Evolutionary conservation across 805 yeast genomes (phyloP).

Genomic region (Cephaloascus albidus): DNA sequence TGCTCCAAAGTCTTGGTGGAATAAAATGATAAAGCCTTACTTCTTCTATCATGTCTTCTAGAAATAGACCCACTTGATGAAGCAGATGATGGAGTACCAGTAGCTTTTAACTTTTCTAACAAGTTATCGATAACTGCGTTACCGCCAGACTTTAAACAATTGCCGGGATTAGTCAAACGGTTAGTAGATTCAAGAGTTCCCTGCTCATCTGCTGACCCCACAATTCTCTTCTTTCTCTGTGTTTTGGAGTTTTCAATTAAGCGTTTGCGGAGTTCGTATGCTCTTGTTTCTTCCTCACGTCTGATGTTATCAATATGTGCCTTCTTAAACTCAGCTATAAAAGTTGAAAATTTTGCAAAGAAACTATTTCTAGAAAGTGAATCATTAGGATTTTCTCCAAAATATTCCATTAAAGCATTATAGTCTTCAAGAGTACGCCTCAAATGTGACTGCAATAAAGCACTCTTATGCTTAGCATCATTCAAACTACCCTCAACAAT

Average conservation of each 20-base stretch:
- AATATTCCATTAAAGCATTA: conserved; percentile 63
- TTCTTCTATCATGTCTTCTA: conserved; percentile 13
- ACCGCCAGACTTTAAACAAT: conserved; percentile 1
- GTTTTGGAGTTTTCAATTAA: conserved; percentile 16
- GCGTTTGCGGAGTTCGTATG: conserved; percentile 25
- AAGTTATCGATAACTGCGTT: conserved; percentile 21
- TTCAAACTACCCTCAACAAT: conserved; percentile 61
- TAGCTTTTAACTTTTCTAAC: conserved; percentile 20
- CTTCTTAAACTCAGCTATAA: conserved; percentile 68
- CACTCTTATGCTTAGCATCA: conserved; percentile 64
- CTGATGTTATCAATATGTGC: conserved; percentile 73
- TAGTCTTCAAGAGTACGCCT: conserved; percentile 56
- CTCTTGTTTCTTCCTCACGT: conserved; percentile 69
- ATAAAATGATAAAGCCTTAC: conserved; percentile 24
- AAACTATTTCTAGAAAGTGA: conserved; percentile 56
- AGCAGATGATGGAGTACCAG: conserved; percentile 11
- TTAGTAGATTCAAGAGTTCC: neutral
- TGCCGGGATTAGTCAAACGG: neutral
- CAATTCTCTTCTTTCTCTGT: conserved; percentile 4
- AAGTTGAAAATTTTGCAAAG: conserved; percentile 71
- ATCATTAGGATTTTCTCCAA: conserved; percentile 85
- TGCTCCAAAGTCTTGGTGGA: conserved; percentile 17
- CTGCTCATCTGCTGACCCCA: neutral
- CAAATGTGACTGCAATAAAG: conserved; percentile 54
- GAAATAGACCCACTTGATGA: conserved; percentile 8